Evolutionary conservation across 2,329 filamentous ascomycete genomes (phyloP).

Genomic region (Fusarium armeniacum): DNA sequence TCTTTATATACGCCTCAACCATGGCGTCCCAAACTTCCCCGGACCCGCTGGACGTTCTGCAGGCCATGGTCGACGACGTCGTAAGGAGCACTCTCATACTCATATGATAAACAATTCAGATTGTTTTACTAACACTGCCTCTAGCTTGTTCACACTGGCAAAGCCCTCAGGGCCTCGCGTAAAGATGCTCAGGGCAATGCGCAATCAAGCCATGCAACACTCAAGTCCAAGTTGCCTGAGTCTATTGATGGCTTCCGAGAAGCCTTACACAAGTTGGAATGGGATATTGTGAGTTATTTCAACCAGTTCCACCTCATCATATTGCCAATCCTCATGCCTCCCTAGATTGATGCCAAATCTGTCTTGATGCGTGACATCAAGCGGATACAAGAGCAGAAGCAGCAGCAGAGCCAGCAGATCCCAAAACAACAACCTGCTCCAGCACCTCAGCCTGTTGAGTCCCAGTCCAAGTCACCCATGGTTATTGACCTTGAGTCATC

Average conservation of each 20-base stretch:
- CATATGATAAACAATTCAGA: conserved; percentile 1
- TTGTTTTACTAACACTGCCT: conserved; percentile 17
- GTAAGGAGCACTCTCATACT: conserved; percentile 56
- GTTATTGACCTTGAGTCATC: conserved; percentile 57
- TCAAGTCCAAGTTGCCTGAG: conserved; percentile 61
- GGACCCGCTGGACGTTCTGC: conserved; percentile 63
- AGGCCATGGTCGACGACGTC: conserved; percentile 68
- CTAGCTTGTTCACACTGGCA: conserved; percentile 72
- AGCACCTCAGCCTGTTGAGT: conserved; percentile 52
- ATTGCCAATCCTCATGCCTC: conserved; percentile 18
- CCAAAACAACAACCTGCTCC: conserved; percentile 34
- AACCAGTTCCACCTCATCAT: no score
- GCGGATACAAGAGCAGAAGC: conserved; percentile 51
- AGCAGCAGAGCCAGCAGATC: conserved; percentile 41
- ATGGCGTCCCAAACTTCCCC: conserved; percentile 55
- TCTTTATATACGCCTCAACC: conserved; percentile 1
- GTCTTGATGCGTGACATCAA: conserved; percentile 69
- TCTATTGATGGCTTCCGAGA: conserved; percentile 65
- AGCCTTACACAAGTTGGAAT: conserved; percentile 69
- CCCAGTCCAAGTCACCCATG: conserved; percentile 56
- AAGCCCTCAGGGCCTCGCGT: conserved; percentile 65
- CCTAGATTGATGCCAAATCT: conserved; percentile 65
- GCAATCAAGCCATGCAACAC: conserved; percentile 51
- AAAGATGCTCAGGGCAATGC: conserved; percentile 61
- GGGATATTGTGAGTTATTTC: conserved; percentile 65